A percentile compares a stretch with the other conserved stretches of the same genome.
Conservation (phyloP, 2,329 filamentous ascomycete species). For the Aspergillus candidus region DNA sequence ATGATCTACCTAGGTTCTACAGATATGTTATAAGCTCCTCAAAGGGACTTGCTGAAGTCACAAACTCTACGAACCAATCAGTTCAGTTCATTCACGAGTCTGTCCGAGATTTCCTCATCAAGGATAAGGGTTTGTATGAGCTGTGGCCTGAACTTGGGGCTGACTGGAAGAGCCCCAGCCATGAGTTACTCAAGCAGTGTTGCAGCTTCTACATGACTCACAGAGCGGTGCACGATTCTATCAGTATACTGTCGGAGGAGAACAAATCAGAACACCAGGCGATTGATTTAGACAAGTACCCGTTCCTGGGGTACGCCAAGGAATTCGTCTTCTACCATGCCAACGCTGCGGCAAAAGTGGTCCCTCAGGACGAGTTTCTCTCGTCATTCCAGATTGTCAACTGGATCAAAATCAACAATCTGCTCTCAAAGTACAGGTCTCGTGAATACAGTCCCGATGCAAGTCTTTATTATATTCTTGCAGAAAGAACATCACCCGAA, state of each 20-base stretch:
- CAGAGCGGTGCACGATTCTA: background rate
- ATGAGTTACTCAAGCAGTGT: slow-evolving; percentile 41
- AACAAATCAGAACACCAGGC: background rate
- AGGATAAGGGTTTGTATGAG: slow-evolving; percentile 22
- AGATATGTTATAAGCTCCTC: slow-evolving; percentile 21
- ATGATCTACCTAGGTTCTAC: background rate
- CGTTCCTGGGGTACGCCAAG: slow-evolving; percentile 37
- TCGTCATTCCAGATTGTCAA: slow-evolving; percentile 17
- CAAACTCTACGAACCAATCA: slow-evolving; percentile 13
- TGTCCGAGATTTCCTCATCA: slow-evolving; percentile 29
- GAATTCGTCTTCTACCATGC: slow-evolving; percentile 25
- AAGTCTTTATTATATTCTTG: slow-evolving; percentile 13
- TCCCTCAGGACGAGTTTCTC: slow-evolving; percentile 19
- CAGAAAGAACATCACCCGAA: slow-evolving; percentile 9
- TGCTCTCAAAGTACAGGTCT: slow-evolving; percentile 28
- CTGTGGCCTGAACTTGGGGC: slow-evolving; percentile 28
- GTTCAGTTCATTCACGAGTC: slow-evolving; percentile 36
- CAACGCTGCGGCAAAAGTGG: slow-evolving; percentile 13
- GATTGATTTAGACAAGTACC: slow-evolving; percentile 1
- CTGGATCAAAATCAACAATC: slow-evolving; percentile 31
- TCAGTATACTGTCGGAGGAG: background rate
- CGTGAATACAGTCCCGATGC: slow-evolving; percentile 15
- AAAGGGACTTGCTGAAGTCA: slow-evolving; percentile 28
- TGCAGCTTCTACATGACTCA: slow-evolving; percentile 11
- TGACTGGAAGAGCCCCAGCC: slow-evolving; percentile 26